Conservation (phyloP, 148 eudicot species). For the Camellia granthamiana region DNA sequence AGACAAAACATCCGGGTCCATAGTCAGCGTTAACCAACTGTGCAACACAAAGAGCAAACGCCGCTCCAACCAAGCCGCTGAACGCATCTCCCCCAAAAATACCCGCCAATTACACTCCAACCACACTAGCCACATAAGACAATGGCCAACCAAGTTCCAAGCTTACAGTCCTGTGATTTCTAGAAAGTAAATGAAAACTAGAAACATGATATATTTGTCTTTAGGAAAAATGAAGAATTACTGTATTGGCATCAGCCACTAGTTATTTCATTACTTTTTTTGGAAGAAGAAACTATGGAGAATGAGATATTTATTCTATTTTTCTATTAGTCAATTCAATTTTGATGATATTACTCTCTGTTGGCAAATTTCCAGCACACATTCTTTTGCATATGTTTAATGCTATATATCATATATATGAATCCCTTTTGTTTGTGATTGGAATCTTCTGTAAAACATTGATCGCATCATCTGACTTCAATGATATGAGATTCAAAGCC, state of each 20-base stretch:
- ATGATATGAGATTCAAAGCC: not conserved
- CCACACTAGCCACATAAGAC: too few species aligned
- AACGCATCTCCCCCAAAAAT: too few species aligned
- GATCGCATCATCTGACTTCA: not conserved
- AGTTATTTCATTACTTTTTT: not conserved
- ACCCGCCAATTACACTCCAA: too few species aligned
- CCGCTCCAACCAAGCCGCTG: too few species aligned
- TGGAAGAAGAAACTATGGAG: not conserved
- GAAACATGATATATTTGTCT: not conserved
- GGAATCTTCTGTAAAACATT: slow-evolving; percentile 4
- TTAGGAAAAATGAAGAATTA: not conserved
- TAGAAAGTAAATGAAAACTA: not conserved
- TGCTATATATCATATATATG: not conserved
- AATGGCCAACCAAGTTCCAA: too few species aligned
- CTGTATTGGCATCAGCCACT: not conserved
- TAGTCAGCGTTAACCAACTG: too few species aligned
- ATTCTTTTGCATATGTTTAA: not conserved
- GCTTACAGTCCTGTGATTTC: not conserved
- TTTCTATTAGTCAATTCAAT: not conserved
- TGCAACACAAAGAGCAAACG: too few species aligned
- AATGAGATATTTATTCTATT: not conserved
- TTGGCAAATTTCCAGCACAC: not conserved
- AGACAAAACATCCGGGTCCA: too few species aligned
- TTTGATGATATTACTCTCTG: not conserved
- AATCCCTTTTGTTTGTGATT: not conserved